Evolutionary conservation across 2,329 filamentous ascomycete genomes (phyloP), one percentile per base, ranked within the genome.

Genomic region (Xylaria sp.): DNA sequence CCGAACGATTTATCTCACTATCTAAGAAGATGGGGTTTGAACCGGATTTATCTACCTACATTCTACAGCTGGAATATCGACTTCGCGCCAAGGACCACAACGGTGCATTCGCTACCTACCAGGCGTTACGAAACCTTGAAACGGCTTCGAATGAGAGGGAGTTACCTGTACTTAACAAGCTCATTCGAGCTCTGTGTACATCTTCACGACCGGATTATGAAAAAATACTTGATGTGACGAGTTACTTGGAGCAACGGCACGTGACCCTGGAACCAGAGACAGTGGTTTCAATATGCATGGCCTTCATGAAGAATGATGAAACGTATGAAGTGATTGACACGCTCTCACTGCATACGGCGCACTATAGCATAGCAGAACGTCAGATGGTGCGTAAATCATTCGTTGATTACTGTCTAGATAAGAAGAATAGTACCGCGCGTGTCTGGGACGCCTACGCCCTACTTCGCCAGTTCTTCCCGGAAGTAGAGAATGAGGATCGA

Each of bases 271-370:
- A 92, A 42, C 88, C 94, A 0, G 85, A 90, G 51, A 97, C 94
- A 0, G 88, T 96, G 0, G 88, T 90, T 6, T 86, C 88, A 0
- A 83, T 98, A n/a, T 92, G 90, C 68, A 83, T 90, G 53, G 83
- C 92, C 50, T 92, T 97, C 72, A 85, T 98, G 11, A 86, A 88
- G 69, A 89, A 91, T 48, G 91, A 93, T 74, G 92, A 97, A 76
- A 85, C 90, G 51, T 89, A 90, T 71, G 93, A 97, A 69, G 89
- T 93, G 4, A 91, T 93, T 69, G 93, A 97, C 76, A 86, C 97
- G 0, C 86, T 98, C 17, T 93, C 94, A 27, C 85, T 91, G 4
- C 90, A 96, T 73, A 87, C 89, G 4, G 88, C 89, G 72, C 86
- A 90, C 64, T 93, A 89, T 78, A 92, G 92, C 54, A 84, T 90